Percentiles rank a stretch among this genome's conserved stretches.
Evolutionary conservation across 371 early-diverging fungal genomes (phyloP).

Genomic region (Rhizomucor miehei): DNA sequence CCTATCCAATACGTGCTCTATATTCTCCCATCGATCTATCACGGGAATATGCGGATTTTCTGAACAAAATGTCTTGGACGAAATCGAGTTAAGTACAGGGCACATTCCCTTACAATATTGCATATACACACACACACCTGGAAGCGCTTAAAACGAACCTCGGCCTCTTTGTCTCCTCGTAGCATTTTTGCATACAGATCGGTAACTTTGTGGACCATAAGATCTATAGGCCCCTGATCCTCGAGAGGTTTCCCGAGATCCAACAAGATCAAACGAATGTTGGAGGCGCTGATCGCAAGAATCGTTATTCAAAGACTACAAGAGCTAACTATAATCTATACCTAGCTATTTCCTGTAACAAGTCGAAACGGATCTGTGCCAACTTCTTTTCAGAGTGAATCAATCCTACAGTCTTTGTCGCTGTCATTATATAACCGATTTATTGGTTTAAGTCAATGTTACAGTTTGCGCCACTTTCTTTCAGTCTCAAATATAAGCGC

Average conservation of each 20-base stretch:
- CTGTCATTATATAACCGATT: background rate
- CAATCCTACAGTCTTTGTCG: background rate
- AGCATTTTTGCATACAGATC: conserved; percentile 34
- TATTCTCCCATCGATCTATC: conserved; percentile 38
- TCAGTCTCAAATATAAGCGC: conserved; percentile 86
- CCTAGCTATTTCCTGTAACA: too few relatives aligned
- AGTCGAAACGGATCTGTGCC: background rate
- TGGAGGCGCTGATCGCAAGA: conserved; percentile 20
- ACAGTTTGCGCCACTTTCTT: conserved; percentile 33
- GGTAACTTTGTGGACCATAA: conserved; percentile 50
- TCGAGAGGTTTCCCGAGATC: conserved; percentile 36
- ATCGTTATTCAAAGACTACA: background rate
- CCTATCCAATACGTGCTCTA: conserved; percentile 18
- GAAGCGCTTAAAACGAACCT: conserved; percentile 27
- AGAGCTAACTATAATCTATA: too few relatives aligned
- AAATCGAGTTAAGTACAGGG: background rate
- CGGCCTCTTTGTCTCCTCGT: conserved; percentile 28
- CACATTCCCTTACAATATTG: background rate
- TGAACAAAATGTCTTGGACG: conserved; percentile 23
- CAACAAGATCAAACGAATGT: conserved; percentile 32
- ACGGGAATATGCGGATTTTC: conserved; percentile 29
- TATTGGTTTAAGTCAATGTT: background rate
- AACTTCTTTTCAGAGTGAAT: background rate
- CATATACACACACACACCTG: conserved; percentile 15
- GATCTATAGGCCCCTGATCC: conserved; percentile 31